Base-by-base conservation (phyloP, 176 grass and related monocot genomes). In the Poa annua region DNA sequence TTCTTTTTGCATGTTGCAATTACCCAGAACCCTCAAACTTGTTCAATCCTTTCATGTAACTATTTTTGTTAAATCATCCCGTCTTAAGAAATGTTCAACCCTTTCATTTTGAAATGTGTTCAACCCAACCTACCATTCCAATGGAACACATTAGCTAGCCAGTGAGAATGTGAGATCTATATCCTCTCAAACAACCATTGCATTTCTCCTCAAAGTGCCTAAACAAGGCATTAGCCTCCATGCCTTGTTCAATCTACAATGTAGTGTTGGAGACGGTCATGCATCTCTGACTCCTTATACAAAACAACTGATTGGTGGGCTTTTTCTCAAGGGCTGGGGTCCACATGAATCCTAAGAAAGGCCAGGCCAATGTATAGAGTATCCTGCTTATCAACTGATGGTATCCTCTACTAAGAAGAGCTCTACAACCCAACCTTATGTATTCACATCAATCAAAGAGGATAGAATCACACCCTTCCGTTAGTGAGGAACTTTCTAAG, bases 321-420 rank as follows among this genome's bases (percentile, higher is more conserved):
- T 44, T 44, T 44, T 44, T 44, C 41, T 44, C 41, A 44, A 44
- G 41, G 41, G 41, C 41, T 44, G 8, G 41, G 41, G 41, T 44
- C 41, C 41, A 44, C 41, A 44, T 44, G 41, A 44, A 44, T 44
- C 41, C 41, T 44, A 44, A 44, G 8, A 44, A 44, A 44, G 41
- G 41, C 41, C 5, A 44, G 41, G 41, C 41, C 41, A 44, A 44
- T 44, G 41, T 44, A 44, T 1, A 10, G 8, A 44, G 41, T 38
- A 7, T 11, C 32, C 8, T 1, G 13, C 29, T 55, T 20, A 29
- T 25, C 12, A 54, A 36, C 22, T 21, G 19, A 24, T 61, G 26
- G 45, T 76, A 76, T 29, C 29, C 49, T 70, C 53, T 71, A 71
- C 25, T 39, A 2, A 55, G 72, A 21, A 34, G 69, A 64, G 22